A percentile compares a stretch with the other conserved stretches of the same genome.
These are phyloP conservation scores for Globisporangium alternatum DNA, from an alignment of 352 stramenopile species.

Conservation along the genomic window DNA sequence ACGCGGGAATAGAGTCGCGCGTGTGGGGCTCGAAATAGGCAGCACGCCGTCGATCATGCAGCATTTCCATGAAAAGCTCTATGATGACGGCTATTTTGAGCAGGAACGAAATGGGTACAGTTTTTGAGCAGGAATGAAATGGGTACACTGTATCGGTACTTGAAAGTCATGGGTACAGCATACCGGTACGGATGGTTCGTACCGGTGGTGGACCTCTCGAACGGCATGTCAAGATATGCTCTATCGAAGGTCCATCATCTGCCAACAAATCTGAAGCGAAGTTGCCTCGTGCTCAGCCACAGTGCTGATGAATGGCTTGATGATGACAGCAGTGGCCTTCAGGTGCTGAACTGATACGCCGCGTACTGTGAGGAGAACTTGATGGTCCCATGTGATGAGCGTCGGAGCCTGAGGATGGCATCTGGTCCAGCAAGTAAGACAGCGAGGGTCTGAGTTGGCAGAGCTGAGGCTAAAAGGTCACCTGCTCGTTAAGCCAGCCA, in stretches of 20 bases:
- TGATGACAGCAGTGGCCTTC: conserved; percentile 5
- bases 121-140: not conserved
- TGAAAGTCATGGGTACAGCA: not conserved
- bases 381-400: not conserved
- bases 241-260: not conserved
- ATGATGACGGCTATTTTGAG: not conserved
- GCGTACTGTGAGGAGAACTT: not conserved
- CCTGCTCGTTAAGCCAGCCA: not conserved
- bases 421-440: not conserved
- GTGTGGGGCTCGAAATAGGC: not conserved
- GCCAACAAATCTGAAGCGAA: not conserved
- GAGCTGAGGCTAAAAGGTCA: not conserved
- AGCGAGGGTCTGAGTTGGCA: not conserved
- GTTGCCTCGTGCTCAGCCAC: too few relatives aligned
- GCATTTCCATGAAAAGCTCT: too few relatives aligned
- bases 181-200: not conserved
- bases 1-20: not conserved
- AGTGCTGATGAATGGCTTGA: not conserved
- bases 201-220: conserved; percentile 7
- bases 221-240: not conserved
- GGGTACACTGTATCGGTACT: too few relatives aligned
- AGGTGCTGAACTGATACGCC: not conserved
- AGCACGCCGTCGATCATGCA: not conserved
- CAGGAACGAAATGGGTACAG: not conserved
- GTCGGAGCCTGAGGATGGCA: not conserved